Conservation (phyloP, 352 stramenopile species). For the Phytophthora tentaculata region DNA sequence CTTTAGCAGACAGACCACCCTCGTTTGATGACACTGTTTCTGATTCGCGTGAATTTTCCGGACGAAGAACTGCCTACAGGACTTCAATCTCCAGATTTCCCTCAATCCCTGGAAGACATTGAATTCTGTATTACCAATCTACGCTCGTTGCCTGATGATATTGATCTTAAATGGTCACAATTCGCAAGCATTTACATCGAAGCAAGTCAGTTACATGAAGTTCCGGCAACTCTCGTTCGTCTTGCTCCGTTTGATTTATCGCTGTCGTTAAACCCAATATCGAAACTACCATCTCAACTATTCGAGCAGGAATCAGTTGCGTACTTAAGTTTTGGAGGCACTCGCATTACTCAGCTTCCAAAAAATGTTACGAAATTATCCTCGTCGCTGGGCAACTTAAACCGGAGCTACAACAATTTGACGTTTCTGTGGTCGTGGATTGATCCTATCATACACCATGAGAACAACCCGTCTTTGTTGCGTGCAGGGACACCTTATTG, state of each 20-base stretch:
- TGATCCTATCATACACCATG: slow-evolving; percentile 9
- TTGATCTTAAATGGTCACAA: slow-evolving; percentile 42
- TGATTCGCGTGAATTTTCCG: slow-evolving; percentile 40
- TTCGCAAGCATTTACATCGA: slow-evolving; percentile 27
- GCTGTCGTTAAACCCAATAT: slow-evolving; percentile 25
- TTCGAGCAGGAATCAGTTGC: slow-evolving; percentile 19
- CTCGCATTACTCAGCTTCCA: slow-evolving; percentile 22
- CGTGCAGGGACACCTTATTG: slow-evolving; percentile 22
- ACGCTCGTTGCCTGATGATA: slow-evolving; percentile 32
- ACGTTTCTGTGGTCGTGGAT: slow-evolving; percentile 24
- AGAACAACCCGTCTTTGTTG: slow-evolving; percentile 3
- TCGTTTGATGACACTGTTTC: slow-evolving; percentile 38
- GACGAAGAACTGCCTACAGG: slow-evolving; percentile 35
- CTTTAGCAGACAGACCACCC: slow-evolving; percentile 35
- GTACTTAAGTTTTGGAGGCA: slow-evolving; percentile 25
- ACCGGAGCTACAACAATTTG: slow-evolving; percentile 21
- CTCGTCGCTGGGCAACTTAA: slow-evolving; percentile 12
- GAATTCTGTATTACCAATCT: slow-evolving; percentile 45
- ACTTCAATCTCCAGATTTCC: slow-evolving; percentile 40
- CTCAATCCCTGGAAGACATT: slow-evolving; percentile 33
- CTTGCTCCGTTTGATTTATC: slow-evolving; percentile 24
- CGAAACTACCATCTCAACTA: slow-evolving; percentile 13
- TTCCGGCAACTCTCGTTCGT: slow-evolving; percentile 15
- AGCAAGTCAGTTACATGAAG: slow-evolving; percentile 15
- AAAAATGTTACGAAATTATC: slow-evolving; percentile 11